Evolutionary conservation across 345 rosid species (phyloP).

Genomic region (Ailanthus altissimus): DNA sequence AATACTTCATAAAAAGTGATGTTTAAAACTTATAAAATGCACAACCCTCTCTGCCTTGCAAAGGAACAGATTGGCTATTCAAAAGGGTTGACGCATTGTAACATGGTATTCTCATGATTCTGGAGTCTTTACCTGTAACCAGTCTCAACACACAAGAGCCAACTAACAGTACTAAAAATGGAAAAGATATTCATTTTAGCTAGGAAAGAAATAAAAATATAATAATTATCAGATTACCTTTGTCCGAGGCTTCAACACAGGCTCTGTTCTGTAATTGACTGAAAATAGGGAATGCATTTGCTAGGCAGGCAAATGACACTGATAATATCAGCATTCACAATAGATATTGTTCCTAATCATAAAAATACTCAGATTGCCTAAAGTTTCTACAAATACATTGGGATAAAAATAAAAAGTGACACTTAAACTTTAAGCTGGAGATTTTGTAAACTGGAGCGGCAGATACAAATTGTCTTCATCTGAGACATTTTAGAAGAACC

Average conservation of each 20-base stretch:
- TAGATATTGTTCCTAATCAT: neutral
- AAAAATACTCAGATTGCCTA: neutral
- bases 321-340: neutral
- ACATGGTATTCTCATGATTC: neutral
- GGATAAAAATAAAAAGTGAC: neutral
- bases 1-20: constrained; percentile 1
- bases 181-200: neutral
- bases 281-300: neutral
- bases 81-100: neutral
- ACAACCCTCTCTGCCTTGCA: neutral
- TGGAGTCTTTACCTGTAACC: neutral
- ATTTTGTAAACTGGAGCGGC: neutral
- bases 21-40: neutral
- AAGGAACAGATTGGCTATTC: neutral
- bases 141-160: neutral
- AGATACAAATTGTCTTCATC: neutral
- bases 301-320: neutral
- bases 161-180: neutral
- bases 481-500: neutral
- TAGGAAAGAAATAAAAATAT: neutral
- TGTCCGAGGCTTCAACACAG: neutral
- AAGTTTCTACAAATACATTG: neutral
- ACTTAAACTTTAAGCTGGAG: constrained; percentile 3
- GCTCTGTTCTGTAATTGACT: neutral
- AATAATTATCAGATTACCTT: neutral